A percentile compares a stretch with the other conserved stretches of the same genome.
Conservation (phyloP, 805 yeast genomes). For the Saccharomycopsis javanensis region DNA sequence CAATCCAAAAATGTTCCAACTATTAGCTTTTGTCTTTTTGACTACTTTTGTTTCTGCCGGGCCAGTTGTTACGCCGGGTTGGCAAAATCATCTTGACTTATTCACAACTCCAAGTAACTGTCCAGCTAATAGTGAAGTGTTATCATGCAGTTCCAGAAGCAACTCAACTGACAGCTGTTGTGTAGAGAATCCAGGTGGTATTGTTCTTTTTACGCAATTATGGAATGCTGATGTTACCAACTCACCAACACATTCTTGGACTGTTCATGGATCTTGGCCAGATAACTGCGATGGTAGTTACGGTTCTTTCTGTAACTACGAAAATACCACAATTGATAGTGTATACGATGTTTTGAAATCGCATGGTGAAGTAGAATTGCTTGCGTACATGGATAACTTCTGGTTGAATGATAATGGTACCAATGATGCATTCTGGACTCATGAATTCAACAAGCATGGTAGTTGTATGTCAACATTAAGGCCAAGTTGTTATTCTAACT, state of each 20-base stretch:
- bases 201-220: conserved; percentile 76
- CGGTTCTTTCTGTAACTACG: conserved; percentile 65
- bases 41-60: conserved; percentile 8
- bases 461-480: conserved; percentile 79
- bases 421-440: conserved; percentile 72
- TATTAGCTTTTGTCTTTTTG: neutral
- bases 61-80: conserved; percentile 16
- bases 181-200: conserved; percentile 80
- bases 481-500: conserved; percentile 54
- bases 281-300: conserved; percentile 79
- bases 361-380: conserved; percentile 18
- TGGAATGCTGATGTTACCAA: conserved; percentile 80
- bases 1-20: neutral
- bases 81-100: conserved; percentile 16
- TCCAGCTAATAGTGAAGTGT: conserved; percentile 2
- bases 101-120: conserved; percentile 16
- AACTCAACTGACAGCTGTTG: conserved; percentile 63
- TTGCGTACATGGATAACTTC: conserved; percentile 42
- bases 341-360: conserved; percentile 17
- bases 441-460: conserved; percentile 91
- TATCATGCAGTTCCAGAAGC: conserved; percentile 13
- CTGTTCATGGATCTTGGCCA: conserved; percentile 85
- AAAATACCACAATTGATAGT: conserved; percentile 27
- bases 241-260: conserved; percentile 63
- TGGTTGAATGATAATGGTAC: conserved; percentile 73